Conservation (phyloP, 176 grass and related monocot genomes). For the Avena atlantica region DNA sequence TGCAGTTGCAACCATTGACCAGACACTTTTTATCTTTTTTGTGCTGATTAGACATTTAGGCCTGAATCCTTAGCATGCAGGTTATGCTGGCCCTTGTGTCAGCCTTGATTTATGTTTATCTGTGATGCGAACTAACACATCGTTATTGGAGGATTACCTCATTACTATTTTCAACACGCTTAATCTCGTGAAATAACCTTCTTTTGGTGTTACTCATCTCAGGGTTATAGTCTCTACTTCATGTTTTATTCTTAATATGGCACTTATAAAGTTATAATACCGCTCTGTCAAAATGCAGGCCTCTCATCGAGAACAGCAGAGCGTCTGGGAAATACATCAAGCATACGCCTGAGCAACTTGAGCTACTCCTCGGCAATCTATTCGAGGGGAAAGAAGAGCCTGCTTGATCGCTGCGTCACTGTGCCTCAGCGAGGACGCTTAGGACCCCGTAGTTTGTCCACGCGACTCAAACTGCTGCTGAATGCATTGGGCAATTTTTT, state of each 20-base stretch:
- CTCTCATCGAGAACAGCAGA: slow-evolving; percentile 84
- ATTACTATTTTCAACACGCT: not conserved
- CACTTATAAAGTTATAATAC: too few relatives aligned
- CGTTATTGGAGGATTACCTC: not conserved
- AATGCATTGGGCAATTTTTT: too few relatives aligned
- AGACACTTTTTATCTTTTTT: too few relatives aligned
- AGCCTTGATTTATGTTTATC: not conserved
- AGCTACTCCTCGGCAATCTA: slow-evolving; percentile 73
- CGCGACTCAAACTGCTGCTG: too few relatives aligned
- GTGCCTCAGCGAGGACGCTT: too few relatives aligned
- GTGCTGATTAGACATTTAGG: not conserved
- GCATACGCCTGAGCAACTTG: slow-evolving; percentile 77
- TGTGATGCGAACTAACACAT: not conserved
- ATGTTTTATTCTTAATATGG: not conserved
- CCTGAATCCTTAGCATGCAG: not conserved
- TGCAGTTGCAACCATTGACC: too few relatives aligned
- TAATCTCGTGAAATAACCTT: not conserved
- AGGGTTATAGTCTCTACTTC: not conserved
- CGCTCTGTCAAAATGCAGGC: slow-evolving; percentile 57
- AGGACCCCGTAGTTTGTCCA: too few relatives aligned
- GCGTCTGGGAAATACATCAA: slow-evolving; percentile 78
- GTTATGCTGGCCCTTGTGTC: not conserved
- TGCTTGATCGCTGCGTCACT: slow-evolving; percentile 26
- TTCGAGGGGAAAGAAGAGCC: slow-evolving; percentile 85
- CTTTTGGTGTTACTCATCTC: not conserved